Evolutionary conservation across 2,329 filamentous ascomycete genomes (phyloP).

Genomic region (Sporothrix brasiliensis): DNA sequence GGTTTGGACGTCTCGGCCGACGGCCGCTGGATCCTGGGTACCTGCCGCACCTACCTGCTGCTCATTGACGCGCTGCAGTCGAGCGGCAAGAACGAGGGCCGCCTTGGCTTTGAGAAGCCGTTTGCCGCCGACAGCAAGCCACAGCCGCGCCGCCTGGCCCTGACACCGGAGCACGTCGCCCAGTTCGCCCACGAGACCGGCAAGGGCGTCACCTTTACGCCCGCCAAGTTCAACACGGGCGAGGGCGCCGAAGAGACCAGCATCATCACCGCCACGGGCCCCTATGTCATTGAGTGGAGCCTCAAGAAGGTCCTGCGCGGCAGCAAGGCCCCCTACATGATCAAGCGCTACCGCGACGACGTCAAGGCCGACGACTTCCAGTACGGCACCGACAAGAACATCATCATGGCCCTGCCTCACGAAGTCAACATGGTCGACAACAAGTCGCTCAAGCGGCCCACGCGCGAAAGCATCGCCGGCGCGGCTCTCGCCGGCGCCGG

Average conservation of each 20-base stretch:
- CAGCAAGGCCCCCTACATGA: constrained; percentile 85
- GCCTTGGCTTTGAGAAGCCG: constrained; percentile 93
- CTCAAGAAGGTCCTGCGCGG: constrained; percentile 84
- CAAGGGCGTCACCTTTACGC: constrained; percentile 72
- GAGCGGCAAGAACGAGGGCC: constrained; percentile 92
- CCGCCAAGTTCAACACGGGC: constrained; percentile 57
- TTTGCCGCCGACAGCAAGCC: constrained; percentile 94
- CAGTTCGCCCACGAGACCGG: constrained; percentile 98
- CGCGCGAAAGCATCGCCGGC: constrained; percentile 86
- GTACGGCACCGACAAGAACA: constrained; percentile 94
- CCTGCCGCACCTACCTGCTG: constrained; percentile 90
- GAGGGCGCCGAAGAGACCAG: constrained; percentile 81
- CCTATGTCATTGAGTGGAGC: constrained; percentile 96
- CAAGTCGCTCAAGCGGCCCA: constrained; percentile 80
- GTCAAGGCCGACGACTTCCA: constrained; percentile 99
- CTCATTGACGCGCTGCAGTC: constrained; percentile 91
- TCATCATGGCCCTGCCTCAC: constrained; percentile 94
- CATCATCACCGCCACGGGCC: constrained; percentile 94
- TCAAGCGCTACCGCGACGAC: constrained; percentile 93
- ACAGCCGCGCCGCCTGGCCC: constrained; percentile 82
- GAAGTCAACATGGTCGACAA: constrained; percentile 98
- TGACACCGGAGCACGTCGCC: constrained; percentile 89
- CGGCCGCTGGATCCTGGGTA: constrained; percentile 92
- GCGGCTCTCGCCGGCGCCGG: constrained; percentile 40
- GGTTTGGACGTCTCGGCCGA: constrained; percentile 95